Evolutionary conservation across 2,329 filamentous ascomycete species (phyloP).

Genomic region (Trichoderma atrobrunneum): DNA sequence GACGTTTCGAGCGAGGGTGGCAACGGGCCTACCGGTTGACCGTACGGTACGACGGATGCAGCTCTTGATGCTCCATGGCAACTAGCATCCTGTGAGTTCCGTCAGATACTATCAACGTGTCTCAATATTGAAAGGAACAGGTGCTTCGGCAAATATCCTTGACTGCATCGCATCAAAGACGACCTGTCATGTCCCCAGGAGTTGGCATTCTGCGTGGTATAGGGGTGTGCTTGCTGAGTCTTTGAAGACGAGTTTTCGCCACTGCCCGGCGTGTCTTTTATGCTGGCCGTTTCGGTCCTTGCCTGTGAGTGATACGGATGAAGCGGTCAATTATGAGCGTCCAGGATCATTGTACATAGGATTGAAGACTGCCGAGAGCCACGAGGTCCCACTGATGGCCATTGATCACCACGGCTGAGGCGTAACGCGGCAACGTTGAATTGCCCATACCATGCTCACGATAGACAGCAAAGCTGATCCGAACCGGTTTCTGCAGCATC

Average conservation of each 20-base stretch:
- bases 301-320: background rate
- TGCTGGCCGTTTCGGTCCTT: background rate
- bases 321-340: slow-evolving; percentile 1
- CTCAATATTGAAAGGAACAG: background rate
- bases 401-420: background rate
- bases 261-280: background rate
- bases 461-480: background rate
- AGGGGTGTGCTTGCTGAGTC: background rate
- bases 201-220: slow-evolving; percentile 5
- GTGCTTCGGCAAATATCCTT: background rate
- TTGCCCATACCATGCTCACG: background rate
- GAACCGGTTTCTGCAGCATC: slow-evolving; percentile 14
- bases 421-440: background rate
- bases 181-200: slow-evolving; percentile 6
- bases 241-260: background rate
- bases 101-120: background rate
- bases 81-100: background rate
- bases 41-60: background rate
- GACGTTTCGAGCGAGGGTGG: background rate
- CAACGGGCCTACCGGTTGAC: background rate
- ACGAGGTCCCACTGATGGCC: background rate
- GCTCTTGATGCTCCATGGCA: background rate
- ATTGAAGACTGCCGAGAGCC: background rate
- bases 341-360: background rate
- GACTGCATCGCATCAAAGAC: background rate